Evolutionary conservation across 352 stramenopile species (phyloP).

Genomic region (Pythium oligandrum): DNA sequence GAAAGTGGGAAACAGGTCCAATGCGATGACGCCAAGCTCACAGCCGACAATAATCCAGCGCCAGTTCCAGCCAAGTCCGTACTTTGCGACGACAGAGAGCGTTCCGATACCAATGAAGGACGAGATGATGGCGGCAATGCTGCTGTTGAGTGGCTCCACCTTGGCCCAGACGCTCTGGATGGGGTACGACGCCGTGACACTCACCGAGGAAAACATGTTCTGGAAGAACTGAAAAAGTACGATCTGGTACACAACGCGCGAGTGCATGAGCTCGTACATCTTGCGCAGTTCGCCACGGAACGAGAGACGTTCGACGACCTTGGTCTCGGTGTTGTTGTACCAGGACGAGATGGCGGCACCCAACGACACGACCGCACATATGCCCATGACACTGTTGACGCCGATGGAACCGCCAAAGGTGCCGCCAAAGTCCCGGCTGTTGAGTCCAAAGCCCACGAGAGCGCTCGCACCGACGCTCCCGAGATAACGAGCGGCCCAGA

Average conservation of each 20-base stretch:
- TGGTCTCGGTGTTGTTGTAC: constrained; percentile 9
- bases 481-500: constrained; percentile 14
- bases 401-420: constrained; percentile 15
- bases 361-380: constrained; percentile 12
- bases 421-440: constrained; percentile 23
- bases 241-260: constrained; percentile 24
- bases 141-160: constrained; percentile 17
- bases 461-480: constrained; percentile 9
- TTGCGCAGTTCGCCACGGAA: constrained; percentile 10
- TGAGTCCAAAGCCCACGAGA: constrained; percentile 29
- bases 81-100: constrained; percentile 7
- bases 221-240: constrained; percentile 26
- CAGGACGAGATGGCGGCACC: not conserved
- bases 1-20: constrained; percentile 14
- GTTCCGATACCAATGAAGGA: not conserved
- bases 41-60: constrained; percentile 4
- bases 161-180: constrained; percentile 11
- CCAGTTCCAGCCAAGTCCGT: constrained; percentile 12
- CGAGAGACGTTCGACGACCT: constrained; percentile 7
- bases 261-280: constrained; percentile 24
- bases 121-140: constrained; percentile 9
- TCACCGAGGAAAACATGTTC: constrained; percentile 23
- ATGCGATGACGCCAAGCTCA: constrained; percentile 4
- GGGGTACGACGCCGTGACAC: constrained; percentile 15
- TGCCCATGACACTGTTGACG: constrained; percentile 13